Percentiles rank a stretch among this genome's conserved stretches.
phyloP scores from a whole-genome alignment of 2,329 filamentous ascomycete genomes.

The Apiospora pterosperma region DNA sequence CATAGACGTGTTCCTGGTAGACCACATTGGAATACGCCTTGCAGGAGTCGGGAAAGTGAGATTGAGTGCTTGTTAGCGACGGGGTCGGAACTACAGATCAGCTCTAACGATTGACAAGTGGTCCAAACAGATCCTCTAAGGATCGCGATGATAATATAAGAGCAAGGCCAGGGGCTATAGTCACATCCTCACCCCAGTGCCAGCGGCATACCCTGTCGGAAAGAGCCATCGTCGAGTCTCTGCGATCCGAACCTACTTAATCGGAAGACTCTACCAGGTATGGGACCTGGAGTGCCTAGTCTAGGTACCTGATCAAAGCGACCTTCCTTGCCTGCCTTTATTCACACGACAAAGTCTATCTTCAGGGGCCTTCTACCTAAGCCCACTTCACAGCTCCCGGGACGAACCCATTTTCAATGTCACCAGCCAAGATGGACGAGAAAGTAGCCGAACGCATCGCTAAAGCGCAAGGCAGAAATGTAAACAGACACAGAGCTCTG shows the following conservation, averaged over 20 bases:
- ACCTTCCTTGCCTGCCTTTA: too few species aligned
- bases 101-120: neutral
- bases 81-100: neutral
- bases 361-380: neutral
- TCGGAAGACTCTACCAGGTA: neutral
- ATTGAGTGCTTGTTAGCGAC: neutral
- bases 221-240: neutral
- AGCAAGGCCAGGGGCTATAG: neutral
- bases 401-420: neutral
- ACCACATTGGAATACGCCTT: neutral
- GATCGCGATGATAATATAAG: neutral
- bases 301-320: neutral
- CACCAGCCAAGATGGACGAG: slow-evolving; percentile 33
- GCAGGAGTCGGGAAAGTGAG: neutral
- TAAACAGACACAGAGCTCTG: slow-evolving; percentile 15
- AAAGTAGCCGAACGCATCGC: slow-evolving; percentile 38
- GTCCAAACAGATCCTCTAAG: neutral
- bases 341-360: too few species aligned
- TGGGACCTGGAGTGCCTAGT: neutral
- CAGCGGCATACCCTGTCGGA: neutral
- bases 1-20: neutral
- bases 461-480: slow-evolving; percentile 37
- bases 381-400: neutral
- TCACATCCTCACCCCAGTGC: neutral
- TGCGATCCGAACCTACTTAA: neutral